Evolutionary conservation across 2,329 filamentous ascomycete species (phyloP), one percentile per base, ranked within the genome.

Genomic region (Epichloe typhina): DNA sequence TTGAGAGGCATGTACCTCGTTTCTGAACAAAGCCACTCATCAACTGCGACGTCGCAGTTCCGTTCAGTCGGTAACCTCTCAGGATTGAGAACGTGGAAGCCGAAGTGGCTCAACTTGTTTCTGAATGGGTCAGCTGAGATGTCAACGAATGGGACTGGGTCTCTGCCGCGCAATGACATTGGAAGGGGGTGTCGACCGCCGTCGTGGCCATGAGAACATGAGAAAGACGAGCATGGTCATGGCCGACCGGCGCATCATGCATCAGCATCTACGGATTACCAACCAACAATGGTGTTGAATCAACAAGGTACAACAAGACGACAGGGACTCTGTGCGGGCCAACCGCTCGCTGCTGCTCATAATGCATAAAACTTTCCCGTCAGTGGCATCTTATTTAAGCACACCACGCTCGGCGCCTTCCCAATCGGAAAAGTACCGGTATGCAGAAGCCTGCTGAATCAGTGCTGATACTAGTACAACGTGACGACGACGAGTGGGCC

Each of bases 51-150:
- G 50, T 49, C 43, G 50, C 38, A 49, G 50, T 52, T 44, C 50
- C 52, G 47, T n/a, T 38, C 21, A 31, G 52, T 54, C 44, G 52
- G 52, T 52, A 54, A 50, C 52, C 52, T 50, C 39, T 54, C 35
- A 54, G 4, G 50, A 41, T 23, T 5, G 23, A 40, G 35, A 35
- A 41, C 33, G 51, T 46, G 35, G 33, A 26, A 43, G 42, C 26
- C 8, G 23, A 13, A 8, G 45, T 33, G 19, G 37, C 37, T 35
- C 40, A 6, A 11, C 17, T 36, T 43, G 23, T 26, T 38, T 17
- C 36, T 43, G 33, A 42, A 39, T 13, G n/a, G 33, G 43, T 21
- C 36, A 46, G 31, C 43, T 45, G 41, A 31, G 13, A 5, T n/a
- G 12, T 38, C 36, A n/a, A 38, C 36, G 36, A 38, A 38, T 38